Evolutionary conservation across 495 filamentous ascomycete species (phyloP).

Genomic region (Aspergillus leporis): DNA sequence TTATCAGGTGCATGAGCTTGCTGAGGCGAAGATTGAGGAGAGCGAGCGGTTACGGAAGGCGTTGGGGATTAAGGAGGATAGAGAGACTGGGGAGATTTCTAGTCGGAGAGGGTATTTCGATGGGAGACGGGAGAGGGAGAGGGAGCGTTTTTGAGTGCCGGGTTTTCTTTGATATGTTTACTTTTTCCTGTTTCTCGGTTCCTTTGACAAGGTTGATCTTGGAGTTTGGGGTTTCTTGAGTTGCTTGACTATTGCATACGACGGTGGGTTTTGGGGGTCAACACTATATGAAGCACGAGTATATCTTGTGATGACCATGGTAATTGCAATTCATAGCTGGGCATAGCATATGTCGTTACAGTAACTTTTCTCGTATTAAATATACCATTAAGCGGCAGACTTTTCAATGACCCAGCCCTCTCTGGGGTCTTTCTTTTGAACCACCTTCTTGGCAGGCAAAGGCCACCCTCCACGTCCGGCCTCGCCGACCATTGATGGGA

Average conservation of each 20-base stretch:
- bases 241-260: background rate
- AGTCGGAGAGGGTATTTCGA: conserved; percentile 47
- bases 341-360: conserved; percentile 26
- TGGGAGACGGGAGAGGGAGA: conserved; percentile 44
- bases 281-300: background rate
- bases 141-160: conserved; percentile 15
- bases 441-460: conserved; percentile 76
- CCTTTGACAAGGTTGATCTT: background rate
- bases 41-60: conserved; percentile 86
- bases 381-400: conserved; percentile 41
- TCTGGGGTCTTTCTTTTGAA: conserved; percentile 69
- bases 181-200: conserved; percentile 4
- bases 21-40: conserved; percentile 94
- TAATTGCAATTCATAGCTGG: conserved; percentile 12
- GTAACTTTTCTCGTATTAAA: conserved; percentile 22
- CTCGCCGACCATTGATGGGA: conserved; percentile 68
- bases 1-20: conserved; percentile 95
- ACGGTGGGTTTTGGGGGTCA: background rate
- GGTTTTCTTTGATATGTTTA: background rate
- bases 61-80: conserved; percentile 83
- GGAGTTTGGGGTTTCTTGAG: conserved; percentile 4
- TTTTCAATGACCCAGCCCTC: conserved; percentile 79
- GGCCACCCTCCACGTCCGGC: conserved; percentile 77
- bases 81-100: conserved; percentile 79
- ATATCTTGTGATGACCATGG: background rate